phyloP scores from a whole-genome alignment of 306 rosid genomes.

The Trifolium pratense region DNA sequence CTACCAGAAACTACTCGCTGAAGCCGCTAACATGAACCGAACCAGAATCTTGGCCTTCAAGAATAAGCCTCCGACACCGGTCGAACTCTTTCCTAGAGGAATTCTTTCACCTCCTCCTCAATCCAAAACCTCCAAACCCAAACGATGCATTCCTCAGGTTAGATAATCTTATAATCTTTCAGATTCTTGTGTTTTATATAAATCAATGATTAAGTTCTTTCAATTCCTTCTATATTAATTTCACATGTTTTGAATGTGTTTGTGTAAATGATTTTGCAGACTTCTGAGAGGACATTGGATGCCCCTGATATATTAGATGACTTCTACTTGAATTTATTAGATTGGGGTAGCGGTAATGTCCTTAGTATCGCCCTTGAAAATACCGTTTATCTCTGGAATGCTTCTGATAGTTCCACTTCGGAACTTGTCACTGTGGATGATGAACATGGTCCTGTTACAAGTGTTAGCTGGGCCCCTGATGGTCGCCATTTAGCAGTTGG shows the following conservation, averaged over 20 bases:
- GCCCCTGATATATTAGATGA: constrained; percentile 81
- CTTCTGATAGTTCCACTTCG: constrained; percentile 59
- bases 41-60: constrained; percentile 81
- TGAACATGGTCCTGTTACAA: constrained; percentile 71
- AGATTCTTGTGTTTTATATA: background rate
- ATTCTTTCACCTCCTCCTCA: constrained; percentile 52
- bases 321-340: constrained; percentile 72
- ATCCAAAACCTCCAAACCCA: constrained; percentile 50
- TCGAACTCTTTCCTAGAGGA: constrained; percentile 57
- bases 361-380: constrained; percentile 70
- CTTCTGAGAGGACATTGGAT: constrained; percentile 79
- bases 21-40: constrained; percentile 71
- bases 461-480: constrained; percentile 83
- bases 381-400: constrained; percentile 75
- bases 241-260: constrained; percentile 2
- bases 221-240: background rate
- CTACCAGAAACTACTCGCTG: constrained; percentile 63
- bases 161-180: background rate
- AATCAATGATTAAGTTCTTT: background rate
- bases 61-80: constrained; percentile 68
- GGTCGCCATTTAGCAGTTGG: constrained; percentile 78
- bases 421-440: constrained; percentile 72
- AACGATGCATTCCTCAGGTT: constrained; percentile 75
- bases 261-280: constrained; percentile 43
- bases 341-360: constrained; percentile 73